These are phyloP conservation scores for Grigorovia transvaalensis DNA, from an alignment of 805 yeast genomes.

Conservation along the genomic window DNA sequence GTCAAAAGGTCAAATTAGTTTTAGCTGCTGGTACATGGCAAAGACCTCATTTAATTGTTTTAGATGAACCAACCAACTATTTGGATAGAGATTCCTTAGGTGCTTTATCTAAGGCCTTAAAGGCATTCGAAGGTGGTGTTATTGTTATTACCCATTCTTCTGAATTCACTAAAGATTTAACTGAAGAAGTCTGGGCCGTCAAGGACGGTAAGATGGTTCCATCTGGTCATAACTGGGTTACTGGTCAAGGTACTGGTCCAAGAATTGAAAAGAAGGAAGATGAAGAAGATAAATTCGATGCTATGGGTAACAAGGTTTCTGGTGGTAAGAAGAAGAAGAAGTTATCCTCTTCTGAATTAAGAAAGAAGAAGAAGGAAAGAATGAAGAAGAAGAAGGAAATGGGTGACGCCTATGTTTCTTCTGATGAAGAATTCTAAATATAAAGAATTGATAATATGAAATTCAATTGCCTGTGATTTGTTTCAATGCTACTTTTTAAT, in stretches of 20 bases:
- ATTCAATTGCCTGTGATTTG: neutral
- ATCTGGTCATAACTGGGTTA: slow-evolving; percentile 99
- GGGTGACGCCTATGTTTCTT: slow-evolving; percentile 98
- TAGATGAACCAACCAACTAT: slow-evolving; percentile 99
- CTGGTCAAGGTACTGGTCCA: slow-evolving; percentile 99
- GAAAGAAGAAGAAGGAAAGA: slow-evolving; percentile 99
- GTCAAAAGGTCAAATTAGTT: slow-evolving; percentile 99
- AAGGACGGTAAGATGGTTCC: slow-evolving; percentile 97
- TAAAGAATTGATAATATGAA: neutral
- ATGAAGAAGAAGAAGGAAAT: slow-evolving; percentile 99
- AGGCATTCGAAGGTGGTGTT: slow-evolving; percentile 99
- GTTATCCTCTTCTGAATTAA: slow-evolving; percentile 96
- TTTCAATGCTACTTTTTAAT: neutral
- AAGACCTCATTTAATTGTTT: slow-evolving; percentile 98
- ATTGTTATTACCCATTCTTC: slow-evolving; percentile 99
- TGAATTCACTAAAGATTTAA: slow-evolving; percentile 97
- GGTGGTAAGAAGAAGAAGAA: slow-evolving; percentile 92
- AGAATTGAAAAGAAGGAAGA: slow-evolving; percentile 93
- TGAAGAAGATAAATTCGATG: slow-evolving; percentile 98
- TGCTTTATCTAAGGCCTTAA: slow-evolving; percentile 97
- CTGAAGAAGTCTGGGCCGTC: slow-evolving; percentile 99
- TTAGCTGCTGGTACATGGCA: slow-evolving; percentile 99
- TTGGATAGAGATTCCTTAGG: slow-evolving; percentile 99
- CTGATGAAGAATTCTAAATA: slow-evolving; percentile 68
- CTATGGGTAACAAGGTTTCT: slow-evolving; percentile 99